Evolutionary conservation across 164 flowering plant species (phyloP).

Genomic region (Macadamia integrifolia): DNA sequence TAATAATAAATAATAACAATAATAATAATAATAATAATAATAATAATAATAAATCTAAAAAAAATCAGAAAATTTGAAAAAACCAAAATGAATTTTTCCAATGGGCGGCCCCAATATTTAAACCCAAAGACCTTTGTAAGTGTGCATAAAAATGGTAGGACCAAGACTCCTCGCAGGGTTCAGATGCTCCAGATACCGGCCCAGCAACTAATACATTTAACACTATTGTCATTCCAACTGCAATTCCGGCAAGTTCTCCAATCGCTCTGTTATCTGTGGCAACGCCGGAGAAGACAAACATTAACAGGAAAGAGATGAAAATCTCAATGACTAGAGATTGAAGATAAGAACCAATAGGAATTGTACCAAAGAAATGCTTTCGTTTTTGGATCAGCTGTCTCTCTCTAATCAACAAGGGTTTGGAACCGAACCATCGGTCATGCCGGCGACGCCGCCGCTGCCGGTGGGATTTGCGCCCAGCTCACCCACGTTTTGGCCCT

Average conservation of each 20-base stretch:
- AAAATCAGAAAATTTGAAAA: too few relatives aligned
- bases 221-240: slow-evolving; percentile 59
- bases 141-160: slow-evolving; percentile 31
- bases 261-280: slow-evolving; percentile 45
- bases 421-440: slow-evolving; percentile 4
- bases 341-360: slow-evolving; percentile 25
- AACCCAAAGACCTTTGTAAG: slow-evolving; percentile 39
- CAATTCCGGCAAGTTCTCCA: slow-evolving; percentile 62
- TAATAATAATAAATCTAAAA: too few relatives aligned
- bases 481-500: slow-evolving; percentile 44
- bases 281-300: slow-evolving; percentile 42
- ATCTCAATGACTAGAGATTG: slow-evolving; percentile 31
- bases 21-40: too few relatives aligned
- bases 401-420: slow-evolving; percentile 13
- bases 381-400: slow-evolving; percentile 16
- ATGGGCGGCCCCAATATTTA: slow-evolving; percentile 33
- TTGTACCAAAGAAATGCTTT: slow-evolving; percentile 22
- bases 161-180: slow-evolving; percentile 53
- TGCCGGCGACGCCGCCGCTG: slow-evolving; percentile 7
- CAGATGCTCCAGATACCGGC: slow-evolving; percentile 61
- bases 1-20: too few relatives aligned
- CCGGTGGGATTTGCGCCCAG: slow-evolving; percentile 20
- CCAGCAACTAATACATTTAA: slow-evolving; percentile 61
- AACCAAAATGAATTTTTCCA: slow-evolving; percentile 18
- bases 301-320: slow-evolving; percentile 30